Conservation (phyloP, 2,329 filamentous ascomycete species). For the Diaporthe vaccinii region DNA sequence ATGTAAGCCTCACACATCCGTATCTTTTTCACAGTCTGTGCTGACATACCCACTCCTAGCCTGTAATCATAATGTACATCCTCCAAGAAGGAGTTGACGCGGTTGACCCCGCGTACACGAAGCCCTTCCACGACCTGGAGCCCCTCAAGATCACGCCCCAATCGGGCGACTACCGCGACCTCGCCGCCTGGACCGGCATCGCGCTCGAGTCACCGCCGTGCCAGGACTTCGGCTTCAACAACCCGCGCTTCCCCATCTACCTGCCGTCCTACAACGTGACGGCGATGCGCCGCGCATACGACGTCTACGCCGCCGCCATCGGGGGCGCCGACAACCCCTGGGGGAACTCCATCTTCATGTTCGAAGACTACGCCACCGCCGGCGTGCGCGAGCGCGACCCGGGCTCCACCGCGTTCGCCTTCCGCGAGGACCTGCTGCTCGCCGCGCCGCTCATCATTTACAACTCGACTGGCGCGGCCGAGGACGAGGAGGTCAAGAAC, state of each 20-base stretch:
- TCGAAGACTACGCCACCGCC: slow-evolving; percentile 66
- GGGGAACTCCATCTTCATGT: slow-evolving; percentile 61
- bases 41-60: slow-evolving; percentile 45
- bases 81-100: slow-evolving; percentile 58
- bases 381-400: slow-evolving; percentile 56
- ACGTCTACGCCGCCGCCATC: slow-evolving; percentile 49
- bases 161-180: slow-evolving; percentile 59
- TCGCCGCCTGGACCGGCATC: slow-evolving; percentile 59
- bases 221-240: slow-evolving; percentile 56
- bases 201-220: slow-evolving; percentile 53
- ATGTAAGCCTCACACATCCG: slow-evolving; percentile 46
- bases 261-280: slow-evolving; percentile 48
- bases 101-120: slow-evolving; percentile 56
- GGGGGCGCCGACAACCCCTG: slow-evolving; percentile 52
- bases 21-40: background rate
- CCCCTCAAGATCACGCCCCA: slow-evolving; percentile 51
- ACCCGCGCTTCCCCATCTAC: slow-evolving; percentile 49
- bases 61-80: slow-evolving; percentile 57
- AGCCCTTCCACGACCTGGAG: slow-evolving; percentile 58
- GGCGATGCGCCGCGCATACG: slow-evolving; percentile 52
- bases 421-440: slow-evolving; percentile 55
- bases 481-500: slow-evolving; percentile 50
- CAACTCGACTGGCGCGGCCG: slow-evolving; percentile 47
- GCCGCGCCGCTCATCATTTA: slow-evolving; percentile 55
- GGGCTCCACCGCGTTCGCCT: slow-evolving; percentile 59